Base-by-base conservation (phyloP, 2,329 filamentous ascomycete species). In the Calonectria pauciramosa region DNA sequence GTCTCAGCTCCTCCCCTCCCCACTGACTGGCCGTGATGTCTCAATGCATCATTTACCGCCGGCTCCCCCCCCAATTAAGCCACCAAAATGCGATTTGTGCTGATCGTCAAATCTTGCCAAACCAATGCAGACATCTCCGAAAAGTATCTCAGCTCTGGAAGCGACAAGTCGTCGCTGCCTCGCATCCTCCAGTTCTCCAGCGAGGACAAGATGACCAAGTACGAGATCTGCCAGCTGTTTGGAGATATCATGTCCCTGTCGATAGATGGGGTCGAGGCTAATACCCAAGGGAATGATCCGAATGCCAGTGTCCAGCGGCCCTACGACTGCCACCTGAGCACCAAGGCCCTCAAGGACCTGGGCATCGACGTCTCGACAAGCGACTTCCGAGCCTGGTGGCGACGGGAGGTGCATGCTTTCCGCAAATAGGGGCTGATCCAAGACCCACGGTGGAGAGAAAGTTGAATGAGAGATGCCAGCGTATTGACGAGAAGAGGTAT, bases 321-420 rank as follows among this genome's bases (percentile, higher is more conserved):
- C 16, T 98, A 95, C 82, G 95, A 98, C 85, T 96, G 94, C 80
- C 95, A 98, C 84, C 87, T 98, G 59, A 96, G 94, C 80, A 98
- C 94, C 11, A 91, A 90, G 84, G 91, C 88, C 49, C 86, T 98
- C 77, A 91, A 91, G 83, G 91, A 95, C 18, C 82, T 98, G 75
- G 95, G 92, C 0, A 94, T 98, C 76, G 90, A 94, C 81, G 91
- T 96, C 71, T 87, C 90, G 59, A 95, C 95, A 0, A 90, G 93
- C 81, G 91, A 96, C 79, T 98, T 98, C 83, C 87, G 87, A 59
- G 92, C 89, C 20, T 98, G 96, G 96, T 98, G 96, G 96, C 89
- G 90, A 81, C 88, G 91, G 75, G 89, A 93, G 80, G 86, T 91
- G 67, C 87, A 88, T 75, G 91, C 91, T 38, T 93, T 91, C 81